Base-by-base conservation (phyloP, 345 rosid species). In the Citrus inodora region DNA sequence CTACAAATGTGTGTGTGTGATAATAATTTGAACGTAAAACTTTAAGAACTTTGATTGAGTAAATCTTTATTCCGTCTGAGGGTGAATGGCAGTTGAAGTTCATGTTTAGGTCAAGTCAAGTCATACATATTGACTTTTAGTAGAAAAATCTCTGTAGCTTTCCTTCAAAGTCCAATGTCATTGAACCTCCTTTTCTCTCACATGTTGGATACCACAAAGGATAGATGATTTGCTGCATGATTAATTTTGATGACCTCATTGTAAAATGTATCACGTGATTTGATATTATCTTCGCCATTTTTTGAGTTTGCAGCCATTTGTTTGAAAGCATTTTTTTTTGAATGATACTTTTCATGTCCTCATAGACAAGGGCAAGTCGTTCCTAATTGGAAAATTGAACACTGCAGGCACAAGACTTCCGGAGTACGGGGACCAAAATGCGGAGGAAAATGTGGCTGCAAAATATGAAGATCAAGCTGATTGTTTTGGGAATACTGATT, bases 371-470 rank as follows among this genome's bases (percentile, higher is more conserved):
- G 61, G 37, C 27, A 35, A 33, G 7, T 46, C 53, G 1, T 3
- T 6, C 2, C 27, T 37, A 19, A 70, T 35, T 53, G 42, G n/a
- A n/a, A 71, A 35, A 40, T 51, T 40, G 3, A 40, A 35, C 28
- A 21, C 6, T 37, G 48, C 79, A 86, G 88, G 88, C 88, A 28
- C 88, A 86, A 67, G 85, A 86, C 61, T 86, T 86, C 33, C 81
- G 85, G 48, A 66, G 59, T 64, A 56, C 82, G 0, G 86, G 88
- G 24, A 83, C 85, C 9, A 75, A 83, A 72, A 86, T 86, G 62
- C 72, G 86, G 67, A 77, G 88, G 76, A 86, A 83, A 75, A 86
- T 86, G 88, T 86, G 88, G 86, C 74, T 86, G 74, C 88, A 86
- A 73, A 86, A 86, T 60, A 86, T 86, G 86, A 86, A 83, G 80